Evolutionary conservation across 441 rosid species (phyloP).

Genomic region (Hura crepitans): DNA sequence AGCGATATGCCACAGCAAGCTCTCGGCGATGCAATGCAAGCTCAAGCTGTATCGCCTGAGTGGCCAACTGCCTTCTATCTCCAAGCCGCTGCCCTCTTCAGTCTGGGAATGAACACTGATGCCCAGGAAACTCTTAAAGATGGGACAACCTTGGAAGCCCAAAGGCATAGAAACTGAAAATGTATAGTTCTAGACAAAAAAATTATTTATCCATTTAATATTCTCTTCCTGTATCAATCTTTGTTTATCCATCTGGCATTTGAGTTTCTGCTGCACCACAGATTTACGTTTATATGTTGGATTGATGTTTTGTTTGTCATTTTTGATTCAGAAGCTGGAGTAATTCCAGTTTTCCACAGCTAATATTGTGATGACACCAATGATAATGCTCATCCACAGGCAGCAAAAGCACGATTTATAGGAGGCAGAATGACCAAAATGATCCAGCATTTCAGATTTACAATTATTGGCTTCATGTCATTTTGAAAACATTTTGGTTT

Average conservation of each 20-base stretch:
- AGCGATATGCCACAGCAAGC: conserved; percentile 85
- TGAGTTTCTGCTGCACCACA: conserved; percentile 22
- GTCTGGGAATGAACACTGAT: conserved; percentile 89
- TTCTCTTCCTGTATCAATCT: conserved; percentile 7
- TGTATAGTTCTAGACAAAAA: conserved; percentile 33
- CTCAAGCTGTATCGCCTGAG: conserved; percentile 78
- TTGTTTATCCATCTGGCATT: conserved; percentile 5
- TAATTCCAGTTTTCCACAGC: neutral
- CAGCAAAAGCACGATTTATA: no score
- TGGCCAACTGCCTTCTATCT: conserved; percentile 92
- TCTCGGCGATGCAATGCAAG: conserved; percentile 95
- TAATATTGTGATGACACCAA: neutral
- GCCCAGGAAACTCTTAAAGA: conserved; percentile 87
- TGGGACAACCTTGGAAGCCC: conserved; percentile 74
- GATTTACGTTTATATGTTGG: conserved; percentile 1
- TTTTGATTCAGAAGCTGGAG: neutral
- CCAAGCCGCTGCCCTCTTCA: conserved; percentile 89
- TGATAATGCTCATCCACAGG: no score
- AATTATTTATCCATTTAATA: conserved; percentile 15
- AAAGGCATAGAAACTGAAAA: conserved; percentile 53
- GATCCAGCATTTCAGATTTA: no score
- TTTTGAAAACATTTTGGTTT: no score
- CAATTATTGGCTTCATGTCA: no score
- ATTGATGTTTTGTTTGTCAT: neutral
- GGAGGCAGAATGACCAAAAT: no score